Base-by-base conservation (phyloP, 1,284 basidiomycete genomes). In the Austropuccinia psidii region DNA sequence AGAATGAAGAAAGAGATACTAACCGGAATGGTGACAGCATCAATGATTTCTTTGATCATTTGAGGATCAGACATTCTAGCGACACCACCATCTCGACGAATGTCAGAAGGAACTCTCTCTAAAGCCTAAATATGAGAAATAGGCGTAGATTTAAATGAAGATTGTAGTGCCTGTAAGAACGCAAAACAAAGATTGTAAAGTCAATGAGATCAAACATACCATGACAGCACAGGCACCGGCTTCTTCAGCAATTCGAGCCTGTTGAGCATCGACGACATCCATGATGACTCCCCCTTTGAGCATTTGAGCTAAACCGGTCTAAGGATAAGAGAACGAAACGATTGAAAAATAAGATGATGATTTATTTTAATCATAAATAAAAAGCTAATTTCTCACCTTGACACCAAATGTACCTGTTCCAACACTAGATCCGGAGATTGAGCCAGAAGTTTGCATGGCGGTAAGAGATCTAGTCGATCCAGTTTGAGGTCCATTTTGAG, bases 211-310 rank as follows among this genome's bases (percentile, higher is more conserved):
- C 35, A 43, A 19, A 49, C 29, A 85, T 15, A 92, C 93, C 95
- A 98, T 98, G 76, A 98, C 95, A 76, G 95, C 95, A 81, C 91
- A 93, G 15, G 95, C 95, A 75, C 96, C 95, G 11, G 95, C 95
- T 80, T 96, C 93, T 80, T 98, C 95, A 74, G 95, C 95, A 78
- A 98, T 94, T 76, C 91, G 89, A 75, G 95, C 95, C 88, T 93
- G 77, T 79, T 93, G 89, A 29, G 85, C 87, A 79, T 91, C 92
- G 77, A 91, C 84, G 67, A 82, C 81, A 60, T 77, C 75, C 80
- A 82, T 81, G 77, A 82, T 82, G 55, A 82, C 81, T 75, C 81
- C 81, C 50, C 81, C 81, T 78, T 82, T 82, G 72, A 82, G 79
- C 81, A 82, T 82, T 78, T 82, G 80, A 21, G 81, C 79, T 24